Conservation (phyloP, 345 rosid species). For the Gossypium longicalyx region DNA sequence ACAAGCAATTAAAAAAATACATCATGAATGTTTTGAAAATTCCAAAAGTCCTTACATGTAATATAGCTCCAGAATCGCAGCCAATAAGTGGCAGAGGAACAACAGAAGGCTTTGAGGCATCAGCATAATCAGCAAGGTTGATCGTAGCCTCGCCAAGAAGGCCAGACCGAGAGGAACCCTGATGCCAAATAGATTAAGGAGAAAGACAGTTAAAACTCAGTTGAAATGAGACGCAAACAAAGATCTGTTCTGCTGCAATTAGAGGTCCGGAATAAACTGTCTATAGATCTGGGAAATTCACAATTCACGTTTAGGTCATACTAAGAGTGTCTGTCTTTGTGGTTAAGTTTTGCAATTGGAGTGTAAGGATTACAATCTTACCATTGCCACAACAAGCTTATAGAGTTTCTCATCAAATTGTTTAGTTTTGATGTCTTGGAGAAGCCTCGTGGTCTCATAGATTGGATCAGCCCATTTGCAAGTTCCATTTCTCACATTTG, state of each 20-base stretch:
- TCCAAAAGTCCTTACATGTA: conserved; percentile 70
- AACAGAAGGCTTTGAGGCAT: conserved; percentile 73
- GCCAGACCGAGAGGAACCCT: conserved; percentile 92
- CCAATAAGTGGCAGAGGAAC: conserved; percentile 70
- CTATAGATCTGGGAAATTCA: conserved; percentile 1
- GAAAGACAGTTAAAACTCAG: conserved; percentile 18
- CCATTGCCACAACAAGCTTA: conserved; percentile 85
- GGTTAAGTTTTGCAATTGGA: neutral
- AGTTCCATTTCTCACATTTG: conserved; percentile 89
- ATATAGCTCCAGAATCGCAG: conserved; percentile 75
- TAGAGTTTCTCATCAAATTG: conserved; percentile 79
- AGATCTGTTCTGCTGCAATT: neutral
- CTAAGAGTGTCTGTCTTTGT: neutral
- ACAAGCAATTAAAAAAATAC: conserved; percentile 2
- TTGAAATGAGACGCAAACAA: neutral
- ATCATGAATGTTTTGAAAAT: conserved; percentile 9
- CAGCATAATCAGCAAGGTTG: conserved; percentile 91
- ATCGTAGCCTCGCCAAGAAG: conserved; percentile 90
- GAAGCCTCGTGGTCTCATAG: conserved; percentile 93
- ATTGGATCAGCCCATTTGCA: conserved; percentile 99
- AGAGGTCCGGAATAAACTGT: conserved; percentile 7
- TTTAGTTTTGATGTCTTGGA: conserved; percentile 73
- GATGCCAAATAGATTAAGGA: conserved; percentile 25
- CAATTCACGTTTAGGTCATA: neutral
- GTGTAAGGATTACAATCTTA: conserved; percentile 24